These are phyloP conservation scores for Digitaria exilis DNA, from an alignment of 202 grass and related monocot species.

Conservation along the genomic window DNA sequence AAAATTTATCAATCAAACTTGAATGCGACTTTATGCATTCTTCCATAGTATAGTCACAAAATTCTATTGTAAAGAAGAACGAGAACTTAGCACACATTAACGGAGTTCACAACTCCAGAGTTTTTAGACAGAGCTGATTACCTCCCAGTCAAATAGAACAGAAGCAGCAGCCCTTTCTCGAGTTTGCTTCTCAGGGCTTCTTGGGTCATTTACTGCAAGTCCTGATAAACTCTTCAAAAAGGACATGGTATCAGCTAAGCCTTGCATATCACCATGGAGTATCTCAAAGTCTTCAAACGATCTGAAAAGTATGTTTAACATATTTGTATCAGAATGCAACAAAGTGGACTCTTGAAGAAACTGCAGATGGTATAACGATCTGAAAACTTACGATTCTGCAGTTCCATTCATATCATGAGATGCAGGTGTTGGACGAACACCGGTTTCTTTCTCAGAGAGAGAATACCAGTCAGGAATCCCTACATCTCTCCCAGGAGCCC, in stretches of 20 bases:
- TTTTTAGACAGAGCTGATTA: conserved; percentile 19
- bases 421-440: conserved; percentile 47
- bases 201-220: conserved; percentile 62
- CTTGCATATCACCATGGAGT: conserved; percentile 83
- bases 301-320: conserved; percentile 41
- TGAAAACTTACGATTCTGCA: conserved; percentile 63
- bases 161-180: conserved; percentile 83
- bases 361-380: background rate
- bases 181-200: conserved; percentile 72
- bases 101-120: background rate
- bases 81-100: background rate
- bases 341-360: background rate
- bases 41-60: too few species aligned
- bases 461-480: conserved; percentile 97
- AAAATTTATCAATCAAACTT: background rate
- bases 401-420: conserved; percentile 50
- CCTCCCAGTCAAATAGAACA: conserved; percentile 93
- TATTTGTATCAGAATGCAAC: conserved; percentile 28
- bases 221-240: conserved; percentile 92
- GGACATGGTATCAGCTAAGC: conserved; percentile 84
- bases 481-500: conserved; percentile 79
- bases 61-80: conserved; percentile 26
- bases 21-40: conserved; percentile 23
- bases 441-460: conserved; percentile 88
- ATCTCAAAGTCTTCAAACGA: conserved; percentile 92